Percentiles rank a stretch among this genome's conserved stretches.
Evolutionary conservation across 2,329 filamentous ascomycete species (phyloP).

Genomic region (Mycosphaerella sp.): DNA sequence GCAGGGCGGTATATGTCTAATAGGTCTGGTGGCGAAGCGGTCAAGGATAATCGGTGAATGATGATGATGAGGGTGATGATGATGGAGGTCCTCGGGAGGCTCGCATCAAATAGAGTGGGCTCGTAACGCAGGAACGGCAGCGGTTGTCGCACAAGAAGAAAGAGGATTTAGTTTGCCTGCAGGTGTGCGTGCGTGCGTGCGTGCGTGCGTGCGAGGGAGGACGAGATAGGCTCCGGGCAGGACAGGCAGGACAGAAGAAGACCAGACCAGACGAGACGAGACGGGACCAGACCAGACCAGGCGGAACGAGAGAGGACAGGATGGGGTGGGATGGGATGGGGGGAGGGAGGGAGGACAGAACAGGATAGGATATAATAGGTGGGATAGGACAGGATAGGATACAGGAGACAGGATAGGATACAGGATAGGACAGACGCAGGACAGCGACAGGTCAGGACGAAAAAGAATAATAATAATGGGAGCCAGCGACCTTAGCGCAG

Average conservation of each 20-base stretch:
- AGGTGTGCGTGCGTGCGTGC: background rate
- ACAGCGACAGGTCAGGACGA: background rate
- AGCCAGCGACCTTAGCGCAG: no score
- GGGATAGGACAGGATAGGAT: no score
- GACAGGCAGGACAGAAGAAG: background rate
- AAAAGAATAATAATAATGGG: background rate
- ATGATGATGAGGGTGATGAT: background rate
- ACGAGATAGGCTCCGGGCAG: background rate
- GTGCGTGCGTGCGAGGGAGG: no score
- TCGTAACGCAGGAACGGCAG: constrained; percentile 8
- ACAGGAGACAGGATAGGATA: no score
- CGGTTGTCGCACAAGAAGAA: background rate
- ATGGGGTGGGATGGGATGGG: no score
- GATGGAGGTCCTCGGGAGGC: background rate
- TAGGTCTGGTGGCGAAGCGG: constrained; percentile 9
- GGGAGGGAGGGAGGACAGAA: no score
- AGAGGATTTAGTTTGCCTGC: background rate
- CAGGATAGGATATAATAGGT: no score
- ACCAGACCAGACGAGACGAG: no score
- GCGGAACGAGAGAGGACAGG: no score
- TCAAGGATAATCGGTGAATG: constrained; percentile 14
- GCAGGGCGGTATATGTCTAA: constrained; percentile 12
- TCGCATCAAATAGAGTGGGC: constrained; percentile 9
- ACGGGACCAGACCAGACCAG: no score
- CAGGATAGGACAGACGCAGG: no score